Evolutionary conservation across 1,284 basidiomycete genomes (phyloP), one percentile per base, ranked within the genome.

Genomic region (Inonotus obliquus): DNA sequence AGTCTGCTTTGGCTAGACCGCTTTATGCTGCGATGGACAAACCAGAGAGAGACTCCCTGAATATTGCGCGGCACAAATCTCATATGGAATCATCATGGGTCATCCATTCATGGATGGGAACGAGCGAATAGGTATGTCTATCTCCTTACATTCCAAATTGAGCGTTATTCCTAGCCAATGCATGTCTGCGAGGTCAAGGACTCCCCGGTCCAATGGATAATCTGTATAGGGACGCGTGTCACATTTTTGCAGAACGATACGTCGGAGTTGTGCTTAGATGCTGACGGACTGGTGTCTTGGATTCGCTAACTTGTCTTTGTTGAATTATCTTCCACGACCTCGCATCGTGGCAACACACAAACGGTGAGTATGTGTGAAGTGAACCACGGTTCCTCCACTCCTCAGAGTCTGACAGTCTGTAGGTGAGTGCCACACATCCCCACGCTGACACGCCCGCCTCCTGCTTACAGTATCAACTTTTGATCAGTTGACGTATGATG

Each of bases 1-100:
- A 70, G 51, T 75, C 75, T 10, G 69, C 74, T 1, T 63, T 76
- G 13, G 67, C 68, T 27, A 69, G 74, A 10, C 74, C 75, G 9
- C 47, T 75, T 45, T 65, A 74, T 38, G 65, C 70, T 0, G 60
- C 73, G 3, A 52, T 63, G 23, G 74, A 76, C 60, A 72, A 74
- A 61, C 75, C 75, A 14, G 58, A 14, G 58, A 74, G 10, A 66
- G 62, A 14, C 56, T 58, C 0, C 64, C 69, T 2, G 35, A 68
- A 27, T 69, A 70, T 51, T 63, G 69, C 32, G 69, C 70, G 2
- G 70, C 71, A 2, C 69, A 67, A 7, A 61, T 71, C 2, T 66
- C 71, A 0, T 70, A 66, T 38, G 70, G 71, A 10, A 66, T 72
- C 32, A 70, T 72, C 25, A 67, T 65, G 52, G 70, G 70, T 11